phyloP scores from a whole-genome alignment of 2,329 filamentous ascomycete species.

The Trichoderma simmonsii region DNA sequence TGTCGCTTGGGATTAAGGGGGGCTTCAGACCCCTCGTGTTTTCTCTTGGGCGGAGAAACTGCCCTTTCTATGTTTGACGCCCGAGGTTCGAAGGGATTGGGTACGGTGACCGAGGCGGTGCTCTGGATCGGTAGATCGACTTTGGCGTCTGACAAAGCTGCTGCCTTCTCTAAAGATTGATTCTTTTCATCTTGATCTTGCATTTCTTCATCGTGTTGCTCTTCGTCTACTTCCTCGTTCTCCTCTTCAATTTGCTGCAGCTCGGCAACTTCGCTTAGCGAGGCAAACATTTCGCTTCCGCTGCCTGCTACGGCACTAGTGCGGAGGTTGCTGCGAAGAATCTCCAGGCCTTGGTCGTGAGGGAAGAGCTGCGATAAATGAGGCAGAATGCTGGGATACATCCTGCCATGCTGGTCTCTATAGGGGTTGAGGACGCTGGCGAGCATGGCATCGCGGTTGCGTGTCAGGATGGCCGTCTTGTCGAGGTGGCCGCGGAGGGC shows the following conservation, averaged over 20 bases:
- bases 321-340: conserved; percentile 60
- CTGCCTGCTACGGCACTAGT: conserved; percentile 30
- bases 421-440: conserved; percentile 80
- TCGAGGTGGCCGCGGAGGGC: conserved; percentile 73
- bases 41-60: conserved; percentile 37
- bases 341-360: conserved; percentile 64
- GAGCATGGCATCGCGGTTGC: conserved; percentile 69
- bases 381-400: conserved; percentile 73
- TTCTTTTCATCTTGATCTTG: conserved; percentile 15
- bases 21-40: conserved; percentile 37
- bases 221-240: conserved; percentile 36
- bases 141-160: conserved; percentile 23
- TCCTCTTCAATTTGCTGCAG: conserved; percentile 38
- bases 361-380: conserved; percentile 68
- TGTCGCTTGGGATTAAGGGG: conserved; percentile 39
- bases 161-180: conserved; percentile 15
- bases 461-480: conserved; percentile 71
- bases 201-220: conserved; percentile 26
- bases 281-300: conserved; percentile 29
- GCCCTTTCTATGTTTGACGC: conserved; percentile 20
- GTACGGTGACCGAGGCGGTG: conserved; percentile 33
- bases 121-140: conserved; percentile 29
- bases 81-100: conserved; percentile 37
- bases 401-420: conserved; percentile 58
- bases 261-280: conserved; percentile 36